Base-by-base conservation (phyloP, 2,329 filamentous ascomycete genomes). In the Beauveria sp. region DNA sequence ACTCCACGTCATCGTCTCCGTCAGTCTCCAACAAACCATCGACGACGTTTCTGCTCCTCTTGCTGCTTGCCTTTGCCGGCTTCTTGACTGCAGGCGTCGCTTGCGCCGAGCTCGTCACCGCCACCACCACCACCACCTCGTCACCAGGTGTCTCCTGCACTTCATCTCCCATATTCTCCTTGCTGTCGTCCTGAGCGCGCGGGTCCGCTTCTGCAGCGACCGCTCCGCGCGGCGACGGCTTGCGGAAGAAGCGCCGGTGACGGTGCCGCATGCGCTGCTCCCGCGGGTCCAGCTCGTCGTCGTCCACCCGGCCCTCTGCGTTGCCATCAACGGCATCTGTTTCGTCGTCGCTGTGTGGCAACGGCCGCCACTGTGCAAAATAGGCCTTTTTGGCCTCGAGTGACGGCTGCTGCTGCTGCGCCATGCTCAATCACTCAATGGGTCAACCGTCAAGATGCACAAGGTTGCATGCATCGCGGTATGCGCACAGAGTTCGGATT, bases 341-440 rank as follows among this genome's bases (percentile, higher is more conserved):
- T 3, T 71, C 66, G 16, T 67, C 60, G 20, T 70, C 66, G 7
- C 75, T 73, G 10, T 74, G 67, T 65, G 61, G 72, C 65, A 37
- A 64, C 56, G 69, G 66, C 16, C 73, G 69, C 0, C 82, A 68
- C n/a, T 69, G 68, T n/a, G 71, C 64, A 64, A 82, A 84, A 63
- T 79, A 80, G 0, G 72, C 76, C 24, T 69, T 52, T 66, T 84
- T 84, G 41, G 78, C 76, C 55, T 72, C 66, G 7, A 77, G 63
- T 10, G 69, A 56, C 18, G 61, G 55, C 48, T 61, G 26, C 5
- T 51, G 26, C 5, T 51, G 51, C n/a, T 37, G 28, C 28, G 40
- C 40, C 71, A 73, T 72, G 59, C 5, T 63, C 52, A 18, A 46
- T 22, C 18, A 28, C 16, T 37, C 14, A 12, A 30, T 18, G 22